Evolutionary conservation across 345 rosid species (phyloP), one percentile per base, ranked within the genome.

Genomic region (Aegle marmelos): DNA sequence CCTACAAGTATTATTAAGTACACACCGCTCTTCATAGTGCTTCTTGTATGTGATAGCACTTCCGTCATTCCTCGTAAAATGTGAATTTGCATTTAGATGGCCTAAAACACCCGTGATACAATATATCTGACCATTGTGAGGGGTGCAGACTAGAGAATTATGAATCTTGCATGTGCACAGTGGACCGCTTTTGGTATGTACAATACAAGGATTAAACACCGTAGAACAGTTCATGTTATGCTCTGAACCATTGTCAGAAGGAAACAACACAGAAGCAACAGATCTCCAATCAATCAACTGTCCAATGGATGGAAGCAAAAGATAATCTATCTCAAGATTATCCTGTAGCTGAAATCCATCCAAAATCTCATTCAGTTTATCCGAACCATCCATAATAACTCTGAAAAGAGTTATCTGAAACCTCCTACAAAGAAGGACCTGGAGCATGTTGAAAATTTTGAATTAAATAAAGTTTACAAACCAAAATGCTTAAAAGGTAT

Each of bases 121-220:
- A 80, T 94, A 96, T 27, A 90, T 27, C 0, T 48, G 68, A 60
- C 89, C 92, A 61, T 85, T 96, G 71, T 96, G 97, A 4, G 99
- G 98, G 0, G 99, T 90, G 82, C 21, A 88, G 31, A 92, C 92
- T 85, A 96, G 76, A 19, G 95, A 91, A 78, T 92, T 82, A 78
- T 81, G 74, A 72, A 91, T 77, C 70, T 53, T 54, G 81, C 98
- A 91, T n/a, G 82, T 48, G 83, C 94, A 91, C 60, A 83, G 76
- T 6, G 34, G 76, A 61, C 94, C 95, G 28, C 75, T 80, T 82
- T 86, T 87, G 58, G 94, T 88, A 61, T 77, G 87, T 28, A 93
- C 62, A 72, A 63, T 8, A 72, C 69, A 73, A 75, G 79, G 82
- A 82, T 64, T 70, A 54, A 77, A 78, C 37, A 63, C 60, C 63